A percentile compares a stretch with the other conserved stretches of the same genome.
Evolutionary conservation across 306 rosid genomes (phyloP).

Genomic region (Mucuna pruriens): DNA sequence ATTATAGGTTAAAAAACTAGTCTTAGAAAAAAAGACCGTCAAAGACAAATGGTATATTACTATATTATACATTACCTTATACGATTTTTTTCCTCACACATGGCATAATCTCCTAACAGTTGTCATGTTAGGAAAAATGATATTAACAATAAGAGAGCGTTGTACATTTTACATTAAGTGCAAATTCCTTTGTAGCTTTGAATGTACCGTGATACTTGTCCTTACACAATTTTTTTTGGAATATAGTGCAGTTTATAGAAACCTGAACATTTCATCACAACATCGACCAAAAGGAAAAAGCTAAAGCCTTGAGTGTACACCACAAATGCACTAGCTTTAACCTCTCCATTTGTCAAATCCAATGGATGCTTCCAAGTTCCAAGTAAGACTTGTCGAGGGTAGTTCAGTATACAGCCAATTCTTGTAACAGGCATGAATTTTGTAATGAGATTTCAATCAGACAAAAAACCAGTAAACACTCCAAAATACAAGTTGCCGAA

Average conservation of each 20-base stretch:
- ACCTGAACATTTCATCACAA: slow-evolving; percentile 2
- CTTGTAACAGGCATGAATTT: slow-evolving; percentile 19
- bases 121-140: not conserved
- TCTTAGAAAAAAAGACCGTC: not conserved
- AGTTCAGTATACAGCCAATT: slow-evolving; percentile 18
- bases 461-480: slow-evolving; percentile 34
- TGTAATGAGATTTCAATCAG: slow-evolving; percentile 27
- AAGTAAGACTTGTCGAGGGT: not conserved
- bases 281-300: not conserved
- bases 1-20: too few species aligned
- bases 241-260: not conserved
- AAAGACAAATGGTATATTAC: not conserved
- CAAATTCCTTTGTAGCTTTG: not conserved
- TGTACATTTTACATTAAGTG: not conserved
- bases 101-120: not conserved
- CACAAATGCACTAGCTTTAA: not conserved
- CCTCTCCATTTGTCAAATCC: not conserved
- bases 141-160: not conserved
- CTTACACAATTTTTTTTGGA: not conserved
- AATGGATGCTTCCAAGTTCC: slow-evolving; percentile 27
- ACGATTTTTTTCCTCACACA: not conserved
- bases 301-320: not conserved
- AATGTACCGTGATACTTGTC: not conserved
- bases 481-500: slow-evolving; percentile 36
- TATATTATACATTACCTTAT: too few species aligned